Evolutionary conservation across 1,284 basidiomycete genomes (phyloP).

Genomic region (Xerocomus amazonicus): DNA sequence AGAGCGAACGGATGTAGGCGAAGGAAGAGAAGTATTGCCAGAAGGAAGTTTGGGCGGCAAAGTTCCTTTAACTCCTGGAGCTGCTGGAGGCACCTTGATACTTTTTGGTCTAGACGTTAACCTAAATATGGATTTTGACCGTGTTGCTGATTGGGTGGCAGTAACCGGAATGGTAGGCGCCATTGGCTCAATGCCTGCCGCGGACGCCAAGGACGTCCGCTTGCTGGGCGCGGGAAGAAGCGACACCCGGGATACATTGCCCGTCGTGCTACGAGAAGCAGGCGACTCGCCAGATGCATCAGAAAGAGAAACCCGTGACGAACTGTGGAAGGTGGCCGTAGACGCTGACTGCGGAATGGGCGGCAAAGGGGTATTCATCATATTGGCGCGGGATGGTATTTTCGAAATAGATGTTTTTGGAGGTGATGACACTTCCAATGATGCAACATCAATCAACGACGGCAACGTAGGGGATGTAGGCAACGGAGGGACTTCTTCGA

Average conservation of each 20-base stretch:
- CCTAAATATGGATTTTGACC: constrained; percentile 32
- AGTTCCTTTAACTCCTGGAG: background rate
- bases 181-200: constrained; percentile 20
- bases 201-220: constrained; percentile 27
- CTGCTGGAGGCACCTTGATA: constrained; percentile 15
- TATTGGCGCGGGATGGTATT: constrained; percentile 21
- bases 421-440: constrained; percentile 1
- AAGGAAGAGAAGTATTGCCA: constrained; percentile 7
- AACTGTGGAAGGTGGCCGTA: constrained; percentile 22
- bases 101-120: constrained; percentile 27
- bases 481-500: constrained; percentile 28
- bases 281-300: constrained; percentile 16
- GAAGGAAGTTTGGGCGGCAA: constrained; percentile 15
- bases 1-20: constrained; percentile 10
- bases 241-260: constrained; percentile 21
- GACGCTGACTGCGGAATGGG: constrained; percentile 32
- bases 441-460: background rate
- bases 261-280: constrained; percentile 9
- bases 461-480: constrained; percentile 23
- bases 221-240: constrained; percentile 25
- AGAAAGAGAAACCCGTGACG: constrained; percentile 25
- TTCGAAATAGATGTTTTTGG: constrained; percentile 18
- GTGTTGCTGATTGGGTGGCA: constrained; percentile 1
- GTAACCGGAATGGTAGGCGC: constrained; percentile 1
- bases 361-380: constrained; percentile 13